These are phyloP conservation scores for Anthoceros angustus DNA, from an alignment of 225 moss, liverwort and hornwort species.

Conservation along the genomic window DNA sequence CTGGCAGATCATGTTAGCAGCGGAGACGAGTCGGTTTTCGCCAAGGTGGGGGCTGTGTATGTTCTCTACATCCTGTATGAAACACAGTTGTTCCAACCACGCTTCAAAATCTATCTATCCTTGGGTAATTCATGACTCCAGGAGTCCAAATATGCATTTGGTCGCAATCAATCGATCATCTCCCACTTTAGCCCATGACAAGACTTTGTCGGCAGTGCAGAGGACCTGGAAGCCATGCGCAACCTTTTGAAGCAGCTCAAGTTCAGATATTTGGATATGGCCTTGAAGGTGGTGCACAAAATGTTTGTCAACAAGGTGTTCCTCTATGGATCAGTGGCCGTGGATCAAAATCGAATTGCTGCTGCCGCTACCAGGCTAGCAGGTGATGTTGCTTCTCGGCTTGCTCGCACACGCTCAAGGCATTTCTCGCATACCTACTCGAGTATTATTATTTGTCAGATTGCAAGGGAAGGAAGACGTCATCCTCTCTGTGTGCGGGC, in stretches of 20 bases:
- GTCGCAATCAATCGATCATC: background rate
- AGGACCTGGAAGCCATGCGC: slow-evolving; percentile 55
- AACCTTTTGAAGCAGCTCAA: slow-evolving; percentile 43
- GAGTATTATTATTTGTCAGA: background rate
- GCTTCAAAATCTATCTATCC: slow-evolving; percentile 53
- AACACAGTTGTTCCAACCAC: slow-evolving; percentile 52
- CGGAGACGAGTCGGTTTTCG: slow-evolving; percentile 25
- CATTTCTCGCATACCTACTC: background rate
- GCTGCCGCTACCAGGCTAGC: slow-evolving; percentile 54
- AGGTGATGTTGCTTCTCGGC: slow-evolving; percentile 37
- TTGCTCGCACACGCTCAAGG: slow-evolving; percentile 48
- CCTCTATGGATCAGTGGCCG: slow-evolving; percentile 71
- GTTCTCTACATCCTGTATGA: slow-evolving; percentile 63
- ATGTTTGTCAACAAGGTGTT: slow-evolving; percentile 58
- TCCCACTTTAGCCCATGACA: background rate
- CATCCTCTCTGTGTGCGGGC: background rate
- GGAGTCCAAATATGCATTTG: background rate
- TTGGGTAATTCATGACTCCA: slow-evolving; percentile 13
- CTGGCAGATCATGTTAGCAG: slow-evolving; percentile 26
- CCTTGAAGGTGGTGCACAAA: slow-evolving; percentile 44
- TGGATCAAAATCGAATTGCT: slow-evolving; percentile 75
- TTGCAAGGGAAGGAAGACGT: background rate
- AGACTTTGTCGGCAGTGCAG: slow-evolving; percentile 8
- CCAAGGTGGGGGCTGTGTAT: slow-evolving; percentile 55
- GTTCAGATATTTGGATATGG: slow-evolving; percentile 23